Base-by-base conservation (phyloP, 352 stramenopile species). In the Phytophthora europaea region DNA sequence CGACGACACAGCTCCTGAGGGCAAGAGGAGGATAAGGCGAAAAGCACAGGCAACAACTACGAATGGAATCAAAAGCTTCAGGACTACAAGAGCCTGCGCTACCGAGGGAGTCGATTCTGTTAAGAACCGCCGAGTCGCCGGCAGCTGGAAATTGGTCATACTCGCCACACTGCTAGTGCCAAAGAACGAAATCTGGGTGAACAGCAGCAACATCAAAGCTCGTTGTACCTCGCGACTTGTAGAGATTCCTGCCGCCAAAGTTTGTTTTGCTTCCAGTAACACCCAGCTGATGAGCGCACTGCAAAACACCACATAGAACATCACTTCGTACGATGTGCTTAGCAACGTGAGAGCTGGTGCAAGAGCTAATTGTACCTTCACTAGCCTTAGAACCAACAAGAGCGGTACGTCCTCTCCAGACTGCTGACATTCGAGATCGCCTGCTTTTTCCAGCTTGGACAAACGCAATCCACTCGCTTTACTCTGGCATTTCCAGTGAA, bases 131-230 rank as follows among this genome's bases (percentile, higher is more conserved):
- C 84, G 90, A 55, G 86, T 92, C 9, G 86, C 91, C 62, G 83
- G 89, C 56, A 94, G 83, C 70, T 93, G 73, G 36, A 96, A 96
- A 62, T 70, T 87, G 70, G 86, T 94, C 86, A 96, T 92, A 56
- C 83, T 92, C 15, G 89, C 87, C 51, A 96, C 87, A 61, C 90
- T 94, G 58, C 75, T 87, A 18, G 88, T 96, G n/a, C 86, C 89
- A 34, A 94, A 96, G 64, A 96, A 96, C 36, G 86, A 85, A 40
- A 94, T 85, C 67, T 96, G 90, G 66, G 89, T 78, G 48, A 96
- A 73, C 34, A 94, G 40, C 52, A 94, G 61, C 55, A 94, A 90
- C 28, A 91, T 80, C 60, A 96, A 81, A 58, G 88, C 89, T 38
- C 81, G 77, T 0, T 82, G 88, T 12, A 92, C 65, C 31, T 93